Conservation (phyloP, 805 yeast species). For the Pichia manshurica region DNA sequence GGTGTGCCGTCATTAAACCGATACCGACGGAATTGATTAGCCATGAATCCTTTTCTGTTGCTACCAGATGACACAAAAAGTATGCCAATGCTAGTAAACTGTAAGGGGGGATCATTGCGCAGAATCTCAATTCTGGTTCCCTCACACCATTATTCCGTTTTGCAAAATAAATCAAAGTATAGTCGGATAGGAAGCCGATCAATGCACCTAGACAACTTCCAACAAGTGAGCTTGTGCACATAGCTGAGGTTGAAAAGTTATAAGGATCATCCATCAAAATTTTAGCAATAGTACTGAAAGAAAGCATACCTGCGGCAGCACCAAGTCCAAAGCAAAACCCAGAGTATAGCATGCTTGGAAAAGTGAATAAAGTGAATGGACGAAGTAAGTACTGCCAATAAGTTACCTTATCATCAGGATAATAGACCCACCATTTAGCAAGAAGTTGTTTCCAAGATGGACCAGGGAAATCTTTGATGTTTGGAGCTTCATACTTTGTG, state of each 20-base stretch:
- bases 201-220: background rate
- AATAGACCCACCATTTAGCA: conserved; percentile 3
- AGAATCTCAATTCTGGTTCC: conserved; percentile 5
- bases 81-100: background rate
- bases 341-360: background rate
- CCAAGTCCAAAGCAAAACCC: conserved; percentile 1
- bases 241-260: background rate
- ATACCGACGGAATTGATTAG: background rate
- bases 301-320: background rate
- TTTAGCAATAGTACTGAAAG: conserved; percentile 2
- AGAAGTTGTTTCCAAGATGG: background rate
- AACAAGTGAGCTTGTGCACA: background rate
- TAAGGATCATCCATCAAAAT: conserved; percentile 4
- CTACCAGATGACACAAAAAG: background rate
- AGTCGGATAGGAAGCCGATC: background rate
- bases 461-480: background rate
- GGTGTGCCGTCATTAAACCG: conserved; percentile 2
- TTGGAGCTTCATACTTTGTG: background rate
- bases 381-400: conserved; percentile 2
- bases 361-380: conserved; percentile 2
- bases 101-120: background rate
- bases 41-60: background rate
- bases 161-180: background rate
- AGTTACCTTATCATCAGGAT: background rate
- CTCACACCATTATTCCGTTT: conserved; percentile 2